These are phyloP conservation scores for Globisporangium rhizosaccharum DNA, from an alignment of 352 stramenopile species.

Conservation along the genomic window DNA sequence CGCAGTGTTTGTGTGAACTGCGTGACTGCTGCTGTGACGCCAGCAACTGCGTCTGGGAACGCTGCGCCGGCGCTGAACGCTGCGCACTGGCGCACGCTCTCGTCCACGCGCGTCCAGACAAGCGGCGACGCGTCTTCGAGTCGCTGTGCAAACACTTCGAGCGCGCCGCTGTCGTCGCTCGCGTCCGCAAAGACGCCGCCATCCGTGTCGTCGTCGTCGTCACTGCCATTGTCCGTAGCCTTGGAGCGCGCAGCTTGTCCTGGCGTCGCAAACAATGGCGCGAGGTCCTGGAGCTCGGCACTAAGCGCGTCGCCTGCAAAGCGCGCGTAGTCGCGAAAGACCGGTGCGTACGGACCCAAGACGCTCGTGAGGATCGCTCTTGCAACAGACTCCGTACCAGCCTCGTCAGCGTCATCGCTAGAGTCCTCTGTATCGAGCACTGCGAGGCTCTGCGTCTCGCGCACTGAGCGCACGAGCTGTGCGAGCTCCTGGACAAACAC, in stretches of 20 bases:
- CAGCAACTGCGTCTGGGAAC: constrained; percentile 53
- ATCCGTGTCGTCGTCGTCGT: constrained; percentile 14
- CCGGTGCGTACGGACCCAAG: constrained; percentile 48
- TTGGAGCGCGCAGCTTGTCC: neutral
- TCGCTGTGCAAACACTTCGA: constrained; percentile 51
- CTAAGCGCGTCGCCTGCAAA: constrained; percentile 37
- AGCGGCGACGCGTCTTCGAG: constrained; percentile 48
- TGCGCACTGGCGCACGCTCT: constrained; percentile 50
- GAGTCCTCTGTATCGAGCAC: neutral
- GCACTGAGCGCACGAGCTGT: constrained; percentile 35
- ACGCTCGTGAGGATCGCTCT: constrained; percentile 20
- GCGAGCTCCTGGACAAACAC: constrained; percentile 37
- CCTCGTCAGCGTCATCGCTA: neutral
- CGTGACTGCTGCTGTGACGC: constrained; percentile 32
- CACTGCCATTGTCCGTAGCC: neutral
- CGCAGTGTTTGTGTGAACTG: constrained; percentile 40
- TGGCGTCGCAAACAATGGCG: constrained; percentile 25
- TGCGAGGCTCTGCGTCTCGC: constrained; percentile 16
- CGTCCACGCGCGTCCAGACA: constrained; percentile 39
- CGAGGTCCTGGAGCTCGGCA: constrained; percentile 32
- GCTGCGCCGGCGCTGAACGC: constrained; percentile 47
- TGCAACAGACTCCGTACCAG: constrained; percentile 9
- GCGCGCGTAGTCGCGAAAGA: constrained; percentile 49
- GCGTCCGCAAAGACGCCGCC: constrained; percentile 20
- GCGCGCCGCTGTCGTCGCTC: constrained; percentile 17